Evolutionary conservation across 768 basidiomycete genomes (phyloP), one percentile per base, ranked within the genome.

Genomic region (Leucosporidium scottii): DNA sequence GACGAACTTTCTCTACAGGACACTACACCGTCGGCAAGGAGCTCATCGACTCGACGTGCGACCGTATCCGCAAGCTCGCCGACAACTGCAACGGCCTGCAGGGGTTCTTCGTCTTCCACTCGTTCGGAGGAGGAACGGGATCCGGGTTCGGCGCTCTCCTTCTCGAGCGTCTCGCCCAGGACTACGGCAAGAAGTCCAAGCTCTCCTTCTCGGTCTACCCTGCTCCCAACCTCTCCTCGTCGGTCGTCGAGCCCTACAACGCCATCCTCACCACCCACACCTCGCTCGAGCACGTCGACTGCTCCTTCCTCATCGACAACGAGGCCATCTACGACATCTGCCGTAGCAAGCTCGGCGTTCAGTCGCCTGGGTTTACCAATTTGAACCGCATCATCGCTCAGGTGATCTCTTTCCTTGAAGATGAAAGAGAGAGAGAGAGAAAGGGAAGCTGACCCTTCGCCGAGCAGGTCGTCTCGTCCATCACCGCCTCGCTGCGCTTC

Each of bases 21-120:
- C 94, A 98, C 82, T 97, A 97, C 82, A 98, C 96, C 70, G 86
- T 99, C 77, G 96, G 96, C 76, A 99, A 98, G 81, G 96, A 98
- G 80, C 86, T 92, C 77, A 92, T 99, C 69, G 96, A 99, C 81
- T 84, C 84, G 56, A 94, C 97, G 62, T 90, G 97, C 86, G 96
- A 99, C 82, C 93, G 91, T 80, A 83, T 98, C 74, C 90, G 96
- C 78, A 89, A 91, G 75, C 86, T 99, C 70, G 91, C 93, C 60
- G 96, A 99, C 81, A 96, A 97, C 82, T 98, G 94, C 31, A 85
- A 86, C 60, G 96, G 96, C 78, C 87, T 99, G 55, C 96, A 99
- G 81, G 67, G 96, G 76, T 99, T 99, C 86, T 98, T 98, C 78
- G 91, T 98, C 77, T 98, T 98, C 86, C 96, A 98, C 82, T 98